Evolutionary conservation across 192 early-diverging fungal species (phyloP).

Genomic region (Podila verticillata): DNA sequence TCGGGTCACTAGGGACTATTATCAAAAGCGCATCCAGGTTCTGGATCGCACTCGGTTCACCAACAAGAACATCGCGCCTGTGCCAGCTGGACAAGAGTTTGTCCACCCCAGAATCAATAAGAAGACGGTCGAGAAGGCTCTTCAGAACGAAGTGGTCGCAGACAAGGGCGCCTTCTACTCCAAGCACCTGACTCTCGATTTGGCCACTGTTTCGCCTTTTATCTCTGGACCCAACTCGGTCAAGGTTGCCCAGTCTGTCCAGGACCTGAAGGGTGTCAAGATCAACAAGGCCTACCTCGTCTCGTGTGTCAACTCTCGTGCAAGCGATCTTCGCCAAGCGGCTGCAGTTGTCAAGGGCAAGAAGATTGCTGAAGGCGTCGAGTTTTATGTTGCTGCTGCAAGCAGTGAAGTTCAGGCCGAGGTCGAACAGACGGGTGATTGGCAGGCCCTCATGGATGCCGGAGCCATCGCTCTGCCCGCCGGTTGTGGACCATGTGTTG

Average conservation of each 20-base stretch:
- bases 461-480: slow-evolving; percentile 91
- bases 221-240: slow-evolving; percentile 97
- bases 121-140: slow-evolving; percentile 52
- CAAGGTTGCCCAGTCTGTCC: slow-evolving; percentile 87
- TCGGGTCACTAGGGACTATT: slow-evolving; percentile 77
- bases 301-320: slow-evolving; percentile 96
- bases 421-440: slow-evolving; percentile 85
- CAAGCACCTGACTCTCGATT: slow-evolving; percentile 88
- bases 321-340: slow-evolving; percentile 87
- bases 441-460: slow-evolving; percentile 86
- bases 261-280: slow-evolving; percentile 74
- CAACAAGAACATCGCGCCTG: slow-evolving; percentile 60
- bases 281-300: slow-evolving; percentile 98
- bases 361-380: slow-evolving; percentile 81
- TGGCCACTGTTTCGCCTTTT: slow-evolving; percentile 86
- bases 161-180: slow-evolving; percentile 77
- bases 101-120: slow-evolving; percentile 69
- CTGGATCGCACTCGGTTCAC: slow-evolving; percentile 60
- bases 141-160: slow-evolving; percentile 56
- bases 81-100: slow-evolving; percentile 55
- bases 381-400: slow-evolving; percentile 97
- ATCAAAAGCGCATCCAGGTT: slow-evolving; percentile 67
- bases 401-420: slow-evolving; percentile 92
- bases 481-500: slow-evolving; percentile 98
- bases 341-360: slow-evolving; percentile 80